Evolutionary conservation across 1,284 basidiomycete genomes (phyloP), one percentile per base, ranked within the genome.

Genomic region (Cerrena zonata): DNA sequence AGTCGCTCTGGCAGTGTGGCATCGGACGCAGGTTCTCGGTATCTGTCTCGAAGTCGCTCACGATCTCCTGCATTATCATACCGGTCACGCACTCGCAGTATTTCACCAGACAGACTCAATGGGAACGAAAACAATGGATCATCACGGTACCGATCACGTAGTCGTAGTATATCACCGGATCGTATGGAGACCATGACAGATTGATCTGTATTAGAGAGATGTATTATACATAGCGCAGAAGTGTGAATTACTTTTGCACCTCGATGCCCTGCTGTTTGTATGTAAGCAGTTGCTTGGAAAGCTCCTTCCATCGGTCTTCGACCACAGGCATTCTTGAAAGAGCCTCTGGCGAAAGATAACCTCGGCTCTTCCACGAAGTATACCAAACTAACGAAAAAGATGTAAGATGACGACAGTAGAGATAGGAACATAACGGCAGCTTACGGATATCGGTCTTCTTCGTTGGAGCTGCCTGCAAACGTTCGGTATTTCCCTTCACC

Each of bases 361-460:
- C 88, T 51, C 87, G 76, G 62, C 89, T 89, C 57, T 68, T 71
- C 73, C 80, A 76, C 46, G 78, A 74, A n/a, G 83, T 80, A 60
- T 90, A 90, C 85, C 88, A 90, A 22, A 80, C 87, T 90, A 57
- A 13, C 42, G 13, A 24, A 27, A 49, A 47, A n/a, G n/a, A 21
- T 5, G 23, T 30, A 13, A 41, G 51, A 50, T 45, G 21, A 47
- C 18, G 23, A 22, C 44, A n/a, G 15, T 7, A 34, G 19, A 4
- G 2, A 26, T 44, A 18, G 24, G 19, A 57, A n/a, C 44, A 37
- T 4, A 10, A 23, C n/a, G n/a, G n/a, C n/a, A 3, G 70, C 89
- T 65, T 65, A 94, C 91, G 66, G 52, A 94, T 94, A 64, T 94
- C 91, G 52, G 81, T 79, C 58, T 89, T 82, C 56, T 86, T 81